phyloP scores from a whole-genome alignment of 78 protist genomes.

The Dictyostelium capitatum region DNA sequence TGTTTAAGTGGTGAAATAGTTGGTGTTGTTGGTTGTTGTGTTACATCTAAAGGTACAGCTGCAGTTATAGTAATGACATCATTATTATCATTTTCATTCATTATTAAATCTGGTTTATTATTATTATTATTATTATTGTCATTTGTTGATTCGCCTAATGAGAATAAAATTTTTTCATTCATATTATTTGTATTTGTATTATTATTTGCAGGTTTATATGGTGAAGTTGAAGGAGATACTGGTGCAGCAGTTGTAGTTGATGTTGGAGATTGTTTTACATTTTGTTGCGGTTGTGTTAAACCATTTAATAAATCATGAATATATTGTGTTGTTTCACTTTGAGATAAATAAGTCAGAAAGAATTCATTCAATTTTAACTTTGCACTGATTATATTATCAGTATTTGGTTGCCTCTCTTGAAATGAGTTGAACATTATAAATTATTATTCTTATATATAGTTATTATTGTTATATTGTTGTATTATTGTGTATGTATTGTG shows the following conservation, averaged over 20 bases:
- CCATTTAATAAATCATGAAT: constrained; percentile 62
- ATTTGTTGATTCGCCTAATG: constrained; percentile 3
- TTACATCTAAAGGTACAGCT: neutral
- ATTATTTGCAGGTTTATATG: neutral
- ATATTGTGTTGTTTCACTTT: constrained; percentile 42
- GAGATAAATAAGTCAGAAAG: constrained; percentile 58
- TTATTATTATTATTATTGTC: neutral
- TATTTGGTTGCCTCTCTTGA: constrained; percentile 60
- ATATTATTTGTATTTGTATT: neutral
- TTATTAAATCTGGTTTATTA: neutral
- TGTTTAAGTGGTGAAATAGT: constrained; percentile 1
- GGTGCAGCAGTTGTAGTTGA: constrained; percentile 7
- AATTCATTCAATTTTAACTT: constrained; percentile 67
- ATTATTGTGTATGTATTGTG: neutral
- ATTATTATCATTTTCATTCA: neutral
- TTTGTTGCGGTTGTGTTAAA: neutral
- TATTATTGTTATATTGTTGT: too few relatives aligned
- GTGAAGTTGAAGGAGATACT: constrained; percentile 14
- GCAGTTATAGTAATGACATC: neutral
- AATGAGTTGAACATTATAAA: constrained; percentile 37
- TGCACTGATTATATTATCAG: constrained; percentile 67
- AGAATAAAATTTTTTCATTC: neutral
- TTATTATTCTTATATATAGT: too few relatives aligned
- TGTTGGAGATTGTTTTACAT: neutral
- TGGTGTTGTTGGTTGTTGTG: neutral